These are phyloP conservation scores for barley (Hordeum vulgare) DNA, from an alignment of 176 grass and related monocot genomes.

Conservation along the genomic window DNA sequence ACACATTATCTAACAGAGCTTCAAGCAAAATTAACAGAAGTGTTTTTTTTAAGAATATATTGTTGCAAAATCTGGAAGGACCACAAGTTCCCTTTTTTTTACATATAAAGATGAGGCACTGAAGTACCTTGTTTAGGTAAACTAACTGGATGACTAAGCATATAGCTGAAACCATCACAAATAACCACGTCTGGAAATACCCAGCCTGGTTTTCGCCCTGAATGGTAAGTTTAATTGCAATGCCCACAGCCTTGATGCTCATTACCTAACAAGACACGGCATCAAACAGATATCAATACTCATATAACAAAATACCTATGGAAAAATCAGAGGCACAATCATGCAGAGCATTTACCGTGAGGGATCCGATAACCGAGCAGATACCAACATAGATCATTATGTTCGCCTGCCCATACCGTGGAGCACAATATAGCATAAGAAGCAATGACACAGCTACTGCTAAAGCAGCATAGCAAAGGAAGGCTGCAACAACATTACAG, in stretches of 20 bases:
- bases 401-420: slow-evolving; percentile 79
- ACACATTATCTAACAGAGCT: background rate
- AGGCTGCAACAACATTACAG: slow-evolving; percentile 40
- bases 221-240: slow-evolving; percentile 90
- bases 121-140: slow-evolving; percentile 92
- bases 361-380: slow-evolving; percentile 84
- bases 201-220: slow-evolving; percentile 79
- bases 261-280: slow-evolving; percentile 58
- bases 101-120: background rate
- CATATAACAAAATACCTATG: slow-evolving; percentile 4
- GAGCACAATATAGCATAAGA: slow-evolving; percentile 77
- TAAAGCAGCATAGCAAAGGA: slow-evolving; percentile 69
- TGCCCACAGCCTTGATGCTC: slow-evolving; percentile 92
- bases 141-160: slow-evolving; percentile 84
- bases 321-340: background rate
- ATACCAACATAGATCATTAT: slow-evolving; percentile 94
- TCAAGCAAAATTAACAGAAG: background rate
- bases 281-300: background rate
- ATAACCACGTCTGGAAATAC: slow-evolving; percentile 92
- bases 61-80: background rate
- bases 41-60: background rate
- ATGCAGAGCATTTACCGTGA: slow-evolving; percentile 56
- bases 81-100: background rate
- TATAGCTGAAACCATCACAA: slow-evolving; percentile 65
- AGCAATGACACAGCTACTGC: slow-evolving; percentile 67